Base-by-base conservation (phyloP, 2,329 filamentous ascomycete genomes). In the Phaeoacremonium minimum region DNA sequence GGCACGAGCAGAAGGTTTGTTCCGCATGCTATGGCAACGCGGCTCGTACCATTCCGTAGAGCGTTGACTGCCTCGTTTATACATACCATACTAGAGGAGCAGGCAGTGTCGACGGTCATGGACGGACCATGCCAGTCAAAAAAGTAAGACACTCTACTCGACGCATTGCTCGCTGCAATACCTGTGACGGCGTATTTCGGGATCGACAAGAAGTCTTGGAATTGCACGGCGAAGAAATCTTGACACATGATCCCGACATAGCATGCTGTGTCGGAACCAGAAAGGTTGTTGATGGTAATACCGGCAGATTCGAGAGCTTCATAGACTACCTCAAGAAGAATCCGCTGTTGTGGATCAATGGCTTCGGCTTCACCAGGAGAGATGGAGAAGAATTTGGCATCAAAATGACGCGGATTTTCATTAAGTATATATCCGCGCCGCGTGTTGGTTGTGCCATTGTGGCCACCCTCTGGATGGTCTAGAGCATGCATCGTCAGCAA, bases 41-140 rank as follows among this genome's bases (percentile, higher is more conserved):
- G 26, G n/a, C 46, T 49, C 15, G 58, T 51, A 4, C 53, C 52
- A 6, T 44, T 42, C 6, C 55, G 51, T 6, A 67, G 38, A 30
- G 44, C 50, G 28, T 60, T 46, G 12, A 58, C 50, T 1, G 55
- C 65, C 30, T 56, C 43, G 36, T 69, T 58, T 1, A 69, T 42
- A 0, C 60, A 61, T 1, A 60, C 49, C 4, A 68, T 41, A 19
- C 53, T 57, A 7, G 56, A 55, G 0, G 63, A 66, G 37, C 67
- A 71, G 2, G 58, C 67, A 1, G 67, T 68, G 30, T 69, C 63
- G 2, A 67, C 47, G 1, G 62, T 63, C 38, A 68, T 42, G 37
- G 57, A 60, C 0, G 64, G 55, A 0, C 65, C 64, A 8, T 43
- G 42, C 29, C 66, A 50, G 37, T 67, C 55, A 20, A 61, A 64